These are phyloP conservation scores for Berberis thunbergii DNA, from an alignment of 164 flowering plant species.

Conservation along the genomic window DNA sequence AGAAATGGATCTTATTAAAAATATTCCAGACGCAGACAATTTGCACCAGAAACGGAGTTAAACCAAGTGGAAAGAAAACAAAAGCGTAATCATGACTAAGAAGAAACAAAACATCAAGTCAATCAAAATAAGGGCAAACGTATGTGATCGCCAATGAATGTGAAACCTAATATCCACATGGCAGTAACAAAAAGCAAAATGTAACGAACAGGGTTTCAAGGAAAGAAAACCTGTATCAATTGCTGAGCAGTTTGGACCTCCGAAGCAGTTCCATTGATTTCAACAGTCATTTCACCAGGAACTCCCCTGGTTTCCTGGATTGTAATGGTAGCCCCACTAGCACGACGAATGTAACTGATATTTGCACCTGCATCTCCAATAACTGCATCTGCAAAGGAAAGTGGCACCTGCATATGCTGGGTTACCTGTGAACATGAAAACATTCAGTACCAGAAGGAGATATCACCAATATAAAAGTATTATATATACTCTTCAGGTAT, in stretches of 20 bases:
- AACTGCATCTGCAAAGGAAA: slow-evolving; percentile 89
- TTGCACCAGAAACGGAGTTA: no score
- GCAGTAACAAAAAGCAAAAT: not conserved
- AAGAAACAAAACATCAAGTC: not conserved
- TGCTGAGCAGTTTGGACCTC: slow-evolving; percentile 63
- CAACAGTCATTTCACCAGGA: slow-evolving; percentile 68
- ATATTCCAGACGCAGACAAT: no score
- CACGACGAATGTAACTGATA: slow-evolving; percentile 85
- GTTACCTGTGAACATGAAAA: slow-evolving; percentile 39
- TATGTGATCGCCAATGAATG: no score
- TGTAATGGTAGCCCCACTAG: slow-evolving; percentile 85
- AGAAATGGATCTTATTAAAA: not conserved
- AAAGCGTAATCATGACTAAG: not conserved
- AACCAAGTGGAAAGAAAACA: not conserved
- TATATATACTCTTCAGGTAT: not conserved
- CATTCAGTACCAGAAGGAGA: not conserved
- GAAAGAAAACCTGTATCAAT: slow-evolving; percentile 35
- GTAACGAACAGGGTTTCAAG: not conserved
- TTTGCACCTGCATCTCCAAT: slow-evolving; percentile 80
- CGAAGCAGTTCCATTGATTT: slow-evolving; percentile 44
- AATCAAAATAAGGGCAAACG: not conserved
- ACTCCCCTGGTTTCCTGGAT: slow-evolving; percentile 85
- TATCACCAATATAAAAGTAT: not conserved
- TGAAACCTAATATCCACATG: not conserved
- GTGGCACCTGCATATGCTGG: slow-evolving; percentile 89